Evolutionary conservation across 2,329 filamentous ascomycete species (phyloP).

Genomic region (Paecilomyces fulvus): DNA sequence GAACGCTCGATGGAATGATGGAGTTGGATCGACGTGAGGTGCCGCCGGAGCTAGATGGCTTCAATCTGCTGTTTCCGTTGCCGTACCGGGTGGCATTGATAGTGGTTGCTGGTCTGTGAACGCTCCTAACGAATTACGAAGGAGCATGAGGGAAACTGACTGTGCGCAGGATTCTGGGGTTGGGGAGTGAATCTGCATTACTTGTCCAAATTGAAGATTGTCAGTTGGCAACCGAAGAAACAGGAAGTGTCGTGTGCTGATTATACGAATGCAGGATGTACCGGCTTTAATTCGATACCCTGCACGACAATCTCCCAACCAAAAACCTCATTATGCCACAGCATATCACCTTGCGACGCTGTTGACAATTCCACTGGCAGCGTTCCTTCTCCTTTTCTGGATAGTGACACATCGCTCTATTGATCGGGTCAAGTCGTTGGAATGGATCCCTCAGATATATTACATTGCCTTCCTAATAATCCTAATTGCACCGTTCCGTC

Average conservation of each 20-base stretch:
- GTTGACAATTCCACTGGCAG: constrained; percentile 60
- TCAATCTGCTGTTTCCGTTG: constrained; percentile 78
- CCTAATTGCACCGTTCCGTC: constrained; percentile 64
- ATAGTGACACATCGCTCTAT: constrained; percentile 62
- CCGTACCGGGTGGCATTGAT: constrained; percentile 85
- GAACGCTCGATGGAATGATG: constrained; percentile 31
- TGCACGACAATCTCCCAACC: constrained; percentile 58
- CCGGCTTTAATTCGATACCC: constrained; percentile 82
- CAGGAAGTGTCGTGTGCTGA: constrained; percentile 1
- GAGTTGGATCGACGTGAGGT: constrained; percentile 30
- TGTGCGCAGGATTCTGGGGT: constrained; percentile 70
- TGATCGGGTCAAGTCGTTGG: constrained; percentile 63
- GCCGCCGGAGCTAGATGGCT: constrained; percentile 56
- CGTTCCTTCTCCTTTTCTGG: constrained; percentile 80
- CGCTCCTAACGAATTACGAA: neutral
- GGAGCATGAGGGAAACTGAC: constrained; percentile 2
- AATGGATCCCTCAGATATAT: constrained; percentile 79
- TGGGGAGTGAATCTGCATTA: constrained; percentile 91
- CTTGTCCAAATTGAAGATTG: constrained; percentile 68
- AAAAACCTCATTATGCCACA: constrained; percentile 68
- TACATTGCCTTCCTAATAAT: constrained; percentile 63
- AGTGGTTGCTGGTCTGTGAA: constrained; percentile 64
- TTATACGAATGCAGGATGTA: constrained; percentile 53
- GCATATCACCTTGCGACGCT: constrained; percentile 78
- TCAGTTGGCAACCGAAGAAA: constrained; percentile 25